Evolutionary conservation across 106 monocot species (phyloP).

Genomic region (Allium fistulosum): DNA sequence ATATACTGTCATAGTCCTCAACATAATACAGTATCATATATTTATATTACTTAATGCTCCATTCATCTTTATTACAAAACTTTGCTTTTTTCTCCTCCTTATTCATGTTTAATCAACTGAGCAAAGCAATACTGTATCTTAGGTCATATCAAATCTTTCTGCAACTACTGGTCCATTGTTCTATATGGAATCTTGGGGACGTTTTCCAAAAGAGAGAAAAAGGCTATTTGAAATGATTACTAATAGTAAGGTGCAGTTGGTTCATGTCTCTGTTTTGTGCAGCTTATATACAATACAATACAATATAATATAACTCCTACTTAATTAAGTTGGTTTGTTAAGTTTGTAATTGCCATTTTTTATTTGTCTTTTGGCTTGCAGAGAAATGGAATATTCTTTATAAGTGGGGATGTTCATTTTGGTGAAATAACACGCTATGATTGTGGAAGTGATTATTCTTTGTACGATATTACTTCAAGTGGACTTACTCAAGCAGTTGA

Average conservation of each 20-base stretch:
- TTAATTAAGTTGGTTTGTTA: too few species aligned
- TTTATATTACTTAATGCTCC: too few species aligned
- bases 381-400: conserved; percentile 74
- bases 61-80: too few species aligned
- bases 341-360: too few species aligned
- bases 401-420: conserved; percentile 89
- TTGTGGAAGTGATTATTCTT: conserved; percentile 55
- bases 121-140: conserved; percentile 6
- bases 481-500: conserved; percentile 87
- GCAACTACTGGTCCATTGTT: conserved; percentile 57
- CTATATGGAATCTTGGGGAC: conserved; percentile 65
- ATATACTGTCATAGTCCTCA: neutral
- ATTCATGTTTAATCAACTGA: too few species aligned
- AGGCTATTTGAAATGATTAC: conserved; percentile 58
- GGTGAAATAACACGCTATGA: conserved; percentile 79
- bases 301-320: too few species aligned
- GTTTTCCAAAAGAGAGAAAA: conserved; percentile 70
- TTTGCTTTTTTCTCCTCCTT: too few species aligned
- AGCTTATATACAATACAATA: too few species aligned
- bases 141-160: conserved; percentile 90
- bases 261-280: too few species aligned
- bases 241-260: conserved; percentile 38
- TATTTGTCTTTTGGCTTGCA: conserved; percentile 15
- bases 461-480: conserved; percentile 89
- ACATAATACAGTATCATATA: too few species aligned